These are phyloP conservation scores for Microcyclosporella mali DNA, from an alignment of 2,329 filamentous ascomycete species.

Conservation along the genomic window DNA sequence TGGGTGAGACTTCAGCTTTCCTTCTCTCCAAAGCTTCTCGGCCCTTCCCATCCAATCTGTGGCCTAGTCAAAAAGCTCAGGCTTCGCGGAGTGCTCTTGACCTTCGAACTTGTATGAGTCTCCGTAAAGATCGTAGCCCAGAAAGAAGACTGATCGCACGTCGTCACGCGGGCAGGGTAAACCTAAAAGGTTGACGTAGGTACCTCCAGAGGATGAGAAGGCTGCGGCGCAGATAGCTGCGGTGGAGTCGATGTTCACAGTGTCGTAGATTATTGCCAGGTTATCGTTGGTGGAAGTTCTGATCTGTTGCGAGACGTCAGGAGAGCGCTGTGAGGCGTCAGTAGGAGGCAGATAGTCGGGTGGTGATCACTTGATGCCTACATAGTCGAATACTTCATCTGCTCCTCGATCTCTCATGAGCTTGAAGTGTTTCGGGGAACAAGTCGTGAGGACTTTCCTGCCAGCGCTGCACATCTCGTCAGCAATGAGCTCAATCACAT, in stretches of 20 bases:
- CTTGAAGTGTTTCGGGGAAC: slow-evolving; percentile 42
- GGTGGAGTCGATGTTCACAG: slow-evolving; percentile 8
- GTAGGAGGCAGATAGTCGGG: not conserved
- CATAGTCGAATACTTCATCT: slow-evolving; percentile 43
- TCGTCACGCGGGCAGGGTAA: slow-evolving; percentile 8
- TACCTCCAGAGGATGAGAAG: slow-evolving; percentile 8
- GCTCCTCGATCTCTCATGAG: slow-evolving; percentile 41
- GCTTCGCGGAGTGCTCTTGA: slow-evolving; percentile 24
- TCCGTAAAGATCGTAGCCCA: slow-evolving; percentile 10
- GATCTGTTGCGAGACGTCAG: slow-evolving; percentile 37
- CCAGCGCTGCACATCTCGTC: slow-evolving; percentile 17
- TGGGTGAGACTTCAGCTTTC: slow-evolving; percentile 37
- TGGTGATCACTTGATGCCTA: not conserved
- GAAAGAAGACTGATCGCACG: slow-evolving; percentile 13
- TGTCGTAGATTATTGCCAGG: slow-evolving; percentile 40
- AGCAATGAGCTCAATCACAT: slow-evolving; percentile 8
- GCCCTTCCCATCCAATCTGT: slow-evolving; percentile 31
- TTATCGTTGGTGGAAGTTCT: slow-evolving; percentile 34
- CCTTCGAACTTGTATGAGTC: slow-evolving; percentile 35
- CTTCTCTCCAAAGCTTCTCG: slow-evolving; percentile 33
- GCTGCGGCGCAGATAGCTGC: slow-evolving; percentile 12
- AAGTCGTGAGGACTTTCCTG: slow-evolving; percentile 37
- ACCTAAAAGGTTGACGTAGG: slow-evolving; percentile 12
- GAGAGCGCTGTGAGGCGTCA: slow-evolving; percentile 6
- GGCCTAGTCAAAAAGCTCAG: slow-evolving; percentile 34